These are phyloP conservation scores for Zalaria obscura DNA, from an alignment of 2,329 filamentous ascomycete species.

Conservation along the genomic window DNA sequence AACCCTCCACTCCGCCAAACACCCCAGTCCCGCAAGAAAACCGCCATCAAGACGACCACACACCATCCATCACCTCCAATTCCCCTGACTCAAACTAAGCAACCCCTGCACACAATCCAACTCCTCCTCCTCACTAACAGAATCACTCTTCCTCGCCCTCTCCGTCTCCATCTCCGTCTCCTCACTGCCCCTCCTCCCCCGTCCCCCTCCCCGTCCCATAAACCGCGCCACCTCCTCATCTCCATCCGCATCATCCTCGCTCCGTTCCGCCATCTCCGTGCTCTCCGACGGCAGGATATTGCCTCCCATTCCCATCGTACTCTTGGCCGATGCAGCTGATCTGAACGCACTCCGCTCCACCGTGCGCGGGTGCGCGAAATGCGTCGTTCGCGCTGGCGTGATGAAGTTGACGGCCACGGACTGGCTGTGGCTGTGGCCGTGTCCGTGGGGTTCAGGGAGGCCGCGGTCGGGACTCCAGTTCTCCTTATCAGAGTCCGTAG, in stretches of 20 bases:
- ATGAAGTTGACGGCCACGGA: not conserved
- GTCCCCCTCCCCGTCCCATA: constrained; percentile 49
- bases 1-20: no score
- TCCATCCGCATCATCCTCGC: constrained; percentile 26
- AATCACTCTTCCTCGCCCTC: constrained; percentile 13
- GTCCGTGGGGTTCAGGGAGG: not conserved
- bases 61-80: constrained; percentile 61
- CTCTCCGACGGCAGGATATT: not conserved
- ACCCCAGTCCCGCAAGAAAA: no score
- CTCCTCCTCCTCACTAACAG: constrained; percentile 40
- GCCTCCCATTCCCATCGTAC: no score
- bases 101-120: constrained; percentile 39
- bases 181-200: constrained; percentile 6
- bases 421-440: not conserved
- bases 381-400: not conserved
- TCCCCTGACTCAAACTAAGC: constrained; percentile 42
- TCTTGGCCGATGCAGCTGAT: not conserved
- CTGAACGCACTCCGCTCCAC: not conserved
- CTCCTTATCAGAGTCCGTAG: constrained; percentile 83
- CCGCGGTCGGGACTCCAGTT: constrained; percentile 56
- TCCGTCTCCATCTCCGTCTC: constrained; percentile 50
- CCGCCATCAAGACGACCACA: no score
- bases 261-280: constrained; percentile 10
- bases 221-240: constrained; percentile 58
- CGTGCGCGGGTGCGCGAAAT: not conserved